Conservation (phyloP, 176 grass and related monocot genomes). For the Tillandsia fasciculata region DNA sequence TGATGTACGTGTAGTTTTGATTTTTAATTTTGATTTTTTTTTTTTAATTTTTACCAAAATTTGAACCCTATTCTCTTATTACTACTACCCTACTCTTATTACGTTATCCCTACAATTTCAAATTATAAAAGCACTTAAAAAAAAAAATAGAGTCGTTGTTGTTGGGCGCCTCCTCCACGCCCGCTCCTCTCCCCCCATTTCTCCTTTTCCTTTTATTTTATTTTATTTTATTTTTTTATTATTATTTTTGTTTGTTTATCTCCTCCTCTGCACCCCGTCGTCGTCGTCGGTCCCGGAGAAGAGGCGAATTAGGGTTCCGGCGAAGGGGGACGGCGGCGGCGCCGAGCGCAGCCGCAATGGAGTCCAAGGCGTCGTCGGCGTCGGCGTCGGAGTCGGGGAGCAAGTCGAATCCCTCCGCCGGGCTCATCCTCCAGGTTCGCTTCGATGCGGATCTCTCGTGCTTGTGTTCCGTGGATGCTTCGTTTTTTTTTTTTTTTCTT, state of each 20-base stretch:
- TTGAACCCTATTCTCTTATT: too few relatives aligned
- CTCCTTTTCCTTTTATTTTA: background rate
- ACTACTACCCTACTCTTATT: too few relatives aligned
- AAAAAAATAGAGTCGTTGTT: too few relatives aligned
- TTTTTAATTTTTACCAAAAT: too few relatives aligned
- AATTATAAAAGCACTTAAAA: too few relatives aligned
- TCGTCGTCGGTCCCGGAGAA: background rate
- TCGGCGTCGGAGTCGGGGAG: constrained; percentile 30
- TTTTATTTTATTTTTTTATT: too few relatives aligned
- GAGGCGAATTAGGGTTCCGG: constrained; percentile 14
- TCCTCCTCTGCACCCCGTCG: too few relatives aligned
- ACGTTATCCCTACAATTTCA: too few relatives aligned
- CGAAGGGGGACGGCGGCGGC: background rate
- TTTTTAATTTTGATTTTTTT: too few relatives aligned
- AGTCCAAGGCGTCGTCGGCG: constrained; percentile 19
- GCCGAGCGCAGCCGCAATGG: constrained; percentile 16
- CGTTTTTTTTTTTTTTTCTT: background rate
- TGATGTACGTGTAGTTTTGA: too few relatives aligned
- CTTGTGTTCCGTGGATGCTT: background rate
- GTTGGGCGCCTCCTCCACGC: background rate
- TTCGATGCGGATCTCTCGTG: too few relatives aligned
- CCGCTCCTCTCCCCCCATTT: background rate
- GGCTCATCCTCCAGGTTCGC: background rate
- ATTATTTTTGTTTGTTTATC: too few relatives aligned
- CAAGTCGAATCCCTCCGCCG: constrained; percentile 30